These are phyloP conservation scores for Nannochloropsis oceanica DNA, from an alignment of 108 stramenopile genomes.

Conservation along the genomic window DNA sequence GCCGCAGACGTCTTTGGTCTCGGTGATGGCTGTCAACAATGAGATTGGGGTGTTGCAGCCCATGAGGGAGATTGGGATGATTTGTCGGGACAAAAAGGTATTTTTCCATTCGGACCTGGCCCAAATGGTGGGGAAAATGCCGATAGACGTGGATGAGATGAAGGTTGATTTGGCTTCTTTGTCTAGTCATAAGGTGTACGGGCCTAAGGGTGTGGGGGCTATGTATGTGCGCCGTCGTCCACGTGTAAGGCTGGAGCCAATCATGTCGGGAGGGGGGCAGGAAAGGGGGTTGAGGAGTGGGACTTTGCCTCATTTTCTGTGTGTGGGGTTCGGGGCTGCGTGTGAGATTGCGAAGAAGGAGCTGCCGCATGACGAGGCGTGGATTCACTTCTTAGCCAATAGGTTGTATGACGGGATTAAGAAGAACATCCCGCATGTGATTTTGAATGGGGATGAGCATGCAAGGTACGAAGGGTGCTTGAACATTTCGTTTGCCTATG, in stretches of 20 bases:
- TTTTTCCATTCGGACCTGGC: slow-evolving; percentile 97
- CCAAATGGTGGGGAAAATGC: slow-evolving; percentile 86
- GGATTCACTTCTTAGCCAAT: slow-evolving; percentile 54
- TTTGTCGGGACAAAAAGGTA: slow-evolving; percentile 74
- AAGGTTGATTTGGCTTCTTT: slow-evolving; percentile 89
- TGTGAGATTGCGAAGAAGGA: slow-evolving; percentile 69
- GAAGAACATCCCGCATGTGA: slow-evolving; percentile 61
- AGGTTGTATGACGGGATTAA: slow-evolving; percentile 67
- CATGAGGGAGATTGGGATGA: slow-evolving; percentile 74
- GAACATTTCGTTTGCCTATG: slow-evolving; percentile 96
- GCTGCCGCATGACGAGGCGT: slow-evolving; percentile 59
- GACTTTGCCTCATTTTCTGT: slow-evolving; percentile 68
- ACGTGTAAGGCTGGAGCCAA: slow-evolving; percentile 87
- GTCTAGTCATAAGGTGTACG: slow-evolving; percentile 94
- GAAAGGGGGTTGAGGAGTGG: slow-evolving; percentile 76
- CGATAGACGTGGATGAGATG: slow-evolving; percentile 80
- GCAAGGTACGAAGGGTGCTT: slow-evolving; percentile 76
- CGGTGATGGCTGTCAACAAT: slow-evolving; percentile 98
- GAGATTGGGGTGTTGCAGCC: slow-evolving; percentile 97
- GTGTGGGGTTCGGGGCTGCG: slow-evolving; percentile 83
- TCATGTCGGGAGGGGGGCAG: slow-evolving; percentile 94
- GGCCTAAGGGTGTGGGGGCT: slow-evolving; percentile 96
- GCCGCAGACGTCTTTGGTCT: slow-evolving; percentile 75
- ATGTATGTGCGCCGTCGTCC: slow-evolving; percentile 92
- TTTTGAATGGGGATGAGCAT: slow-evolving; percentile 76